Base-by-base conservation (phyloP, 257 asterid species). In the Nyctanthes arbortristis region DNA sequence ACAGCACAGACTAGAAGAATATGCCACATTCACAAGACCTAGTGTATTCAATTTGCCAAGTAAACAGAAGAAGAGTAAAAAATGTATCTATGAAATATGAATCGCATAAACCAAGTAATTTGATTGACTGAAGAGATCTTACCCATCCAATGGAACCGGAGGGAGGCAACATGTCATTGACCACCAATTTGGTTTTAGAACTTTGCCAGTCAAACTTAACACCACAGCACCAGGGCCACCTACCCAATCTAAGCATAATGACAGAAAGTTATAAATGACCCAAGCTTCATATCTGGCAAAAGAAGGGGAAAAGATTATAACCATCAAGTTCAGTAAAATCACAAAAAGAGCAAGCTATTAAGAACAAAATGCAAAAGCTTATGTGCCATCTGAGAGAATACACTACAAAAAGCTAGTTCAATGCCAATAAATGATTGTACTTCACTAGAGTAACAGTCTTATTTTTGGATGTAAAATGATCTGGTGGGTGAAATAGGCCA, bases 171-270 rank as follows among this genome's bases (percentile, higher is more conserved):
- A 94, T 34, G 99, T 94, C 97, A 94, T 89, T 69, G 87, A 79
- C 76, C 95, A 88, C 92, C 96, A 91, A 75, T 81, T 94, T 54
- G 92, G 95, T 88, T 89, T 91, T 79, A 94, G 77, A 77, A 76
- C 70, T 69, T 93, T 90, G 10, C 99, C 99, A 35, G 86, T 75
- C 68, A 94, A 86, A 77, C 92, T 94, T 63, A 94, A 71, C 75
- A 94, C 97, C 63, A 91, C 97, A 75, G 99, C 95, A 66, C 99
- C 99, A 14, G 99, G 97, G 70, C 99, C 99, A 70, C 99, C 99
- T 32, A 94, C 97, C 99, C 99, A 94, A 62, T 93, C 99, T 83
- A 94, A 74, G 95, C 99, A 94, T 68, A 94, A 78, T 2, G 99
- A 94, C 39, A 94, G 88, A 81, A 94, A 94, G 79, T 91, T 91